Conservation (phyloP, 2,329 filamentous ascomycete genomes). For the Talaromyces marneffei region DNA sequence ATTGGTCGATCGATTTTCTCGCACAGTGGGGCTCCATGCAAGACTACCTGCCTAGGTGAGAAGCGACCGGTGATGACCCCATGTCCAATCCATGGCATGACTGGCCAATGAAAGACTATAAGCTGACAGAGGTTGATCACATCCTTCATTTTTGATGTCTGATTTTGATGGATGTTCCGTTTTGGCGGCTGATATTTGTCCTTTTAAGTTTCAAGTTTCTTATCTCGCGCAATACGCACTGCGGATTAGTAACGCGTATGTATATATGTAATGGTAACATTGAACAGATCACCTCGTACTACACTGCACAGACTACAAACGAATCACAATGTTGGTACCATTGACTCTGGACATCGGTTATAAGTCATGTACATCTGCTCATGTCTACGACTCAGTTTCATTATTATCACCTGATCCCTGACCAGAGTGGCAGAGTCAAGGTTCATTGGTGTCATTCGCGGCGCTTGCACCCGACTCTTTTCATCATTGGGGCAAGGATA, state of each 20-base stretch:
- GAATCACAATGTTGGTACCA: background rate
- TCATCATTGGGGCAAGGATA: background rate
- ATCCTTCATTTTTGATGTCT: background rate
- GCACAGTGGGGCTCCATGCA: slow-evolving; percentile 3
- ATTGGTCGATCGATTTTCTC: background rate
- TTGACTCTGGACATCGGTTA: background rate
- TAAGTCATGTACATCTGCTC: background rate
- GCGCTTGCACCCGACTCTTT: slow-evolving; percentile 6
- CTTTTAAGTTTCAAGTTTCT: background rate
- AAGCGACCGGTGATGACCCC: background rate
- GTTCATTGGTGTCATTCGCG: background rate
- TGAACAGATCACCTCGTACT: background rate
- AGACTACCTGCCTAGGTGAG: background rate
- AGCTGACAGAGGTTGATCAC: background rate
- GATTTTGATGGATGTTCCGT: background rate
- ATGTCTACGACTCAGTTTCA: background rate
- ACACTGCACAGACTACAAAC: background rate
- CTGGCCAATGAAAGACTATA: background rate
- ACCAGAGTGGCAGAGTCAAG: background rate
- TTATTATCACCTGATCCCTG: background rate
- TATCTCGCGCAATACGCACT: background rate
- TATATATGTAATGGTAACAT: background rate
- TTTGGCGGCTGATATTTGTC: background rate
- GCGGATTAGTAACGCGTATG: background rate
- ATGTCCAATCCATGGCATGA: background rate